phyloP scores from a whole-genome alignment of 345 rosid genomes.

The Salix viminalis region DNA sequence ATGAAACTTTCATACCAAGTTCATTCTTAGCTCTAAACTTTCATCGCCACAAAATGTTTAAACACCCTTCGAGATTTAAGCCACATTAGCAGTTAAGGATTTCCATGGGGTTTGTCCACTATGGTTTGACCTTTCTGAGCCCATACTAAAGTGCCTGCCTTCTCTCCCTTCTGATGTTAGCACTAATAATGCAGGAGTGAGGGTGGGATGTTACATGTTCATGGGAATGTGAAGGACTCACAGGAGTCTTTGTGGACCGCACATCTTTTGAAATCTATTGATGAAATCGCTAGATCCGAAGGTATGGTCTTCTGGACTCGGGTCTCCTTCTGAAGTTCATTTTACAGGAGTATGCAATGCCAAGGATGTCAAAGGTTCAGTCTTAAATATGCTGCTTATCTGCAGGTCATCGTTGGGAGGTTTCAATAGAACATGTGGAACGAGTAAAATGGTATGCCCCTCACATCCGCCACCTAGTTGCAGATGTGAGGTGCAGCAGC shows the following conservation, averaged over 20 bases:
- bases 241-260: slow-evolving; percentile 58
- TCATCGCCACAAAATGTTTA: no score
- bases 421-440: slow-evolving; percentile 60
- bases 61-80: no score
- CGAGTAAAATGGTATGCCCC: slow-evolving; percentile 97
- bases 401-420: slow-evolving; percentile 74
- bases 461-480: slow-evolving; percentile 84
- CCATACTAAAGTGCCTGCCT: neutral
- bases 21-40: no score
- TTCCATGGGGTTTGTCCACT: no score
- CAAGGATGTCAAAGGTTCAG: neutral
- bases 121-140: neutral
- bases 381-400: slow-evolving; percentile 10
- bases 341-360: neutral
- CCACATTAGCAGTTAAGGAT: no score
- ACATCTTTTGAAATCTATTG: slow-evolving; percentile 46
- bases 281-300: slow-evolving; percentile 60
- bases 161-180: neutral
- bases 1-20: no score
- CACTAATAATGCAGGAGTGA: slow-evolving; percentile 48
- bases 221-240: slow-evolving; percentile 80
- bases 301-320: slow-evolving; percentile 36
- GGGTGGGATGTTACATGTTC: slow-evolving; percentile 87
- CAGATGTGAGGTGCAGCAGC: slow-evolving; percentile 64
- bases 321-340: neutral